Evolutionary conservation across 2,329 filamentous ascomycete genomes (phyloP), one percentile per base, ranked within the genome.

Genomic region (Epichloe typhina): DNA sequence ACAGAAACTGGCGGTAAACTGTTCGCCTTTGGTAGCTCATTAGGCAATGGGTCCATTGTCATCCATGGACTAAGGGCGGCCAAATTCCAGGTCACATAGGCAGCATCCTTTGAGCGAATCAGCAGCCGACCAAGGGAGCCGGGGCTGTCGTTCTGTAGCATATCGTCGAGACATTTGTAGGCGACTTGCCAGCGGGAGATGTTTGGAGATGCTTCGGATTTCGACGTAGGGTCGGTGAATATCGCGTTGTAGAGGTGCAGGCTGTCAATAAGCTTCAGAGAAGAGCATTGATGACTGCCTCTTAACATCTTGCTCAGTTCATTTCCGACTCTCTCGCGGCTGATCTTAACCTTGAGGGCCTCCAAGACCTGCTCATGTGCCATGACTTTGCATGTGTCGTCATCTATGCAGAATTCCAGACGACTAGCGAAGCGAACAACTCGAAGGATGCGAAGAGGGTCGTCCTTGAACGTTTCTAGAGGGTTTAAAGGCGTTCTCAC

Each of bases 301-400:
- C 80, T 84, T 17, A 97, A 72, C 82, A 95, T 95, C 73, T 97
- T 97, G 62, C 91, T 86, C 3, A 96, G 61, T 64, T 98, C 93
- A 4, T 84, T 77, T 0, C 88, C 88, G 2, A 98, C 83, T 52
- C 93, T 77, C 66, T 98, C 93, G 50, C 89, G 81, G 61, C 87
- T 96, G 57, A 98, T 97, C 65, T 98, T 98, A 33, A 84, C 66
- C 47, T 77, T 80, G n/a, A 98, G 71, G 3, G 88, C 86, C 11
- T 82, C 72, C 52, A 90, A 77, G 46, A 98, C 93, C n/a, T 77
- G 75, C n/a, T 70, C 63, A 56, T 95, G 76, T 12, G 75, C 76
- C 91, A 98, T 98, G 23, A 80, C 83, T 41, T 71, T 62, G 60
- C 85, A 79, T 0, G 85, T 83, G 33, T 76, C 72, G 0, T 72